These are phyloP conservation scores for Hanseniaspora sp. DNA, from an alignment of 1,139 yeast genomes.

Conservation along the genomic window DNA sequence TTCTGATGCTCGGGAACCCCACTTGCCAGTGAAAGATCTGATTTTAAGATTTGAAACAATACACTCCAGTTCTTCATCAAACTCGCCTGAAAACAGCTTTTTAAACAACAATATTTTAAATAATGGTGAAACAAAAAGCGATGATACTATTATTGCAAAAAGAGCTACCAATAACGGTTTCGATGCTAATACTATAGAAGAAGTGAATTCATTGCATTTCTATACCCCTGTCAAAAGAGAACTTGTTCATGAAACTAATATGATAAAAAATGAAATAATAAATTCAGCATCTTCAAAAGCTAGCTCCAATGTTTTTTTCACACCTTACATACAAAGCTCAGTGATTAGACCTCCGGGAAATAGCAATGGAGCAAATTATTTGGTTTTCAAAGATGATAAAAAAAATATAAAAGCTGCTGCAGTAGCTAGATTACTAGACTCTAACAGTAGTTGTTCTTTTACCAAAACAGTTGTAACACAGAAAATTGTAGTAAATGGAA, in stretches of 20 bases:
- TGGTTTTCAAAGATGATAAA: not conserved
- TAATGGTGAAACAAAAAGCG: not conserved
- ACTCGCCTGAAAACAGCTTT: slow-evolving; percentile 4
- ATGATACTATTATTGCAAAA: not conserved
- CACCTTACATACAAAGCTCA: slow-evolving; percentile 2
- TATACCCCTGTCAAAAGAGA: not conserved
- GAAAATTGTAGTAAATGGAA: slow-evolving; percentile 31
- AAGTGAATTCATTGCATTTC: not conserved
- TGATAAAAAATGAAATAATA: not conserved
- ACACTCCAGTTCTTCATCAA: slow-evolving; percentile 1
- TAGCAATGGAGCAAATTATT: slow-evolving; percentile 1
- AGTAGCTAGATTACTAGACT: not conserved
- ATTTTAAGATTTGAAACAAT: slow-evolving; percentile 8
- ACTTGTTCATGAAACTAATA: not conserved
- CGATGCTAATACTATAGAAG: not conserved
- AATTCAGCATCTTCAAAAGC: slow-evolving; percentile 4
- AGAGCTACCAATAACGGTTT: not conserved
- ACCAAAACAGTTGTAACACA: slow-evolving; percentile 4
- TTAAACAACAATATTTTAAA: slow-evolving; percentile 9
- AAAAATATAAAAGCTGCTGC: not conserved
- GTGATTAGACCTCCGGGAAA: not conserved
- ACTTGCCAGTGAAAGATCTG: slow-evolving; percentile 5
- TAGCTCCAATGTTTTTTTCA: not conserved
- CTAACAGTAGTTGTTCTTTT: not conserved
- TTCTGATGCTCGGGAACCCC: not conserved